Percentiles rank a stretch among this genome's conserved stretches.
phyloP scores from a whole-genome alignment of 2,329 filamentous ascomycete species.

The Neonectria neomacrospora region DNA sequence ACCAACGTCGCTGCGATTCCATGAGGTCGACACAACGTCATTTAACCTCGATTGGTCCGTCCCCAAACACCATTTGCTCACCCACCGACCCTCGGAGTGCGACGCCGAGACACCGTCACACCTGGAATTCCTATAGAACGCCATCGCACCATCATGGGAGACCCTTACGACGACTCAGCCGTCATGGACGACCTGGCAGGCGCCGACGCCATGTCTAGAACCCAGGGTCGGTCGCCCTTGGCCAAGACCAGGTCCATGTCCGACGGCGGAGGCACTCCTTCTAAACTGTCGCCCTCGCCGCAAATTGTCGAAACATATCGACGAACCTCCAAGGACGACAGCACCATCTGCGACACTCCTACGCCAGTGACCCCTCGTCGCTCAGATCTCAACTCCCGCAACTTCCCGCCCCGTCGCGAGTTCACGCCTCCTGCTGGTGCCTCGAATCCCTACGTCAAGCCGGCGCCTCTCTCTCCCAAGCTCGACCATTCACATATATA shows the following conservation, averaged over 20 bases:
- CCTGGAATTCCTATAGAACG: slow-evolving; percentile 37
- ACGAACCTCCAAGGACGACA: slow-evolving; percentile 74
- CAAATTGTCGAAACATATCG: slow-evolving; percentile 64
- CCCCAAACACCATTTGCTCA: slow-evolving; percentile 12
- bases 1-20: slow-evolving; percentile 30
- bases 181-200: slow-evolving; percentile 46
- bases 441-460: slow-evolving; percentile 57
- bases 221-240: slow-evolving; percentile 52
- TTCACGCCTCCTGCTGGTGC: slow-evolving; percentile 51
- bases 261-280: slow-evolving; percentile 68
- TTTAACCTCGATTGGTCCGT: slow-evolving; percentile 14
- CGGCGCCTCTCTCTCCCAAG: slow-evolving; percentile 84
- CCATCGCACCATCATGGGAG: slow-evolving; percentile 28
- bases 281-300: slow-evolving; percentile 68
- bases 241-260: slow-evolving; percentile 72
- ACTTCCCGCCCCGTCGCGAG: slow-evolving; percentile 59
- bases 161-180: slow-evolving; percentile 48
- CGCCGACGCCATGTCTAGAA: slow-evolving; percentile 22
- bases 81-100: slow-evolving; percentile 10
- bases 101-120: slow-evolving; percentile 10
- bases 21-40: slow-evolving; percentile 29
- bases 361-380: slow-evolving; percentile 78
- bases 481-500: slow-evolving; percentile 87
- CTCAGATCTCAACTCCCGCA: slow-evolving; percentile 69
- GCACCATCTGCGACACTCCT: slow-evolving; percentile 58